These are phyloP conservation scores for Irpex rosettiformis DNA, from an alignment of 1,284 basidiomycete genomes.

Conservation along the genomic window DNA sequence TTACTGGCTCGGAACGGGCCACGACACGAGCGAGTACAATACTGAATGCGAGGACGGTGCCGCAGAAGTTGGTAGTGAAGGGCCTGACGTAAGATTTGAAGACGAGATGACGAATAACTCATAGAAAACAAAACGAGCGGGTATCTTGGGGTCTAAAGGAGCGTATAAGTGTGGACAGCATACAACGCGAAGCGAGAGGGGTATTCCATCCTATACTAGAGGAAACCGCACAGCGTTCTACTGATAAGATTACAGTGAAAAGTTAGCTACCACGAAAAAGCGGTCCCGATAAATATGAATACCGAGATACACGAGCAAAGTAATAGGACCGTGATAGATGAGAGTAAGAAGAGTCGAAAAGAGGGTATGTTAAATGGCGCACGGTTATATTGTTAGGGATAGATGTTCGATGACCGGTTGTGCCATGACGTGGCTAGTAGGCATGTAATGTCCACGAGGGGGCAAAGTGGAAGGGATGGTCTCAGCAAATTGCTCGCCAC, in stretches of 20 bases:
- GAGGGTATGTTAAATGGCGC: background rate
- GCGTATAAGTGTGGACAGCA: background rate
- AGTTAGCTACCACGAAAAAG: background rate
- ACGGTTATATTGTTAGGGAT: background rate
- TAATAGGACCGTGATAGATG: background rate
- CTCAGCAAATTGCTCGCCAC: constrained; percentile 25
- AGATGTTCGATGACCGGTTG: constrained; percentile 9
- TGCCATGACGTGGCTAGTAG: constrained; percentile 1
- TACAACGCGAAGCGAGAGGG: background rate
- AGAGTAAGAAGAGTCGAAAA: background rate
- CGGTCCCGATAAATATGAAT: background rate
- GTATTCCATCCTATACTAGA: background rate
- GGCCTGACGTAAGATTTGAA: constrained; percentile 4
- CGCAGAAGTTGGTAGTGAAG: background rate
- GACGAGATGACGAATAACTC: constrained; percentile 9
- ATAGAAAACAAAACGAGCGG: background rate
- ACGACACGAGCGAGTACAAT: constrained; percentile 30
- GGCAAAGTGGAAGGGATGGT: constrained; percentile 12
- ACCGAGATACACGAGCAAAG: background rate
- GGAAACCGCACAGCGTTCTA: background rate
- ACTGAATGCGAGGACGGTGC: constrained; percentile 28
- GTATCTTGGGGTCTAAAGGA: background rate
- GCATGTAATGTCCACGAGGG: constrained; percentile 7
- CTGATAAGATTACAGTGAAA: constrained; percentile 5
- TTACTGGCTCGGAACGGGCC: constrained; percentile 20